These are phyloP conservation scores for Dentipellis fragilis DNA, from an alignment of 768 basidiomycete species.

Conservation along the genomic window DNA sequence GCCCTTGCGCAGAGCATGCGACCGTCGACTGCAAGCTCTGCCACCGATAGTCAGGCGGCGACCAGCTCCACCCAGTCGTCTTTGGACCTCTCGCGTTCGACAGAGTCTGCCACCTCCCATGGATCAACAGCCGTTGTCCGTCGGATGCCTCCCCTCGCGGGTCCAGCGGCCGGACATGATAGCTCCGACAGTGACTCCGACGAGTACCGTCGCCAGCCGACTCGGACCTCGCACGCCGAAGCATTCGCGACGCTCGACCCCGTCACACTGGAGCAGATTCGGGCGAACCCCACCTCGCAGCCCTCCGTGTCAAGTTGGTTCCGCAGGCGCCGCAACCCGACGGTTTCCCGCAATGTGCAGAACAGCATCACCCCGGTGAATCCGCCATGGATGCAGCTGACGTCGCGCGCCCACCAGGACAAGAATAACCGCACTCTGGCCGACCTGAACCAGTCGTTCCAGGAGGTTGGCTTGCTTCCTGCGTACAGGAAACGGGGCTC, in stretches of 20 bases:
- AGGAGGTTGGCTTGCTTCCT: slow-evolving; percentile 70
- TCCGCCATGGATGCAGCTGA: slow-evolving; percentile 58
- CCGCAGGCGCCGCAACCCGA: slow-evolving; percentile 5
- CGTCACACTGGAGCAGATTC: slow-evolving; percentile 15
- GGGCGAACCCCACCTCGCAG: slow-evolving; percentile 8
- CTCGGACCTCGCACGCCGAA: slow-evolving; percentile 25
- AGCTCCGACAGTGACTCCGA: slow-evolving; percentile 15
- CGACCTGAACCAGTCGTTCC: slow-evolving; percentile 66
- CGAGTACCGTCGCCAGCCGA: slow-evolving; percentile 4
- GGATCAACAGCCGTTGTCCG: background rate
- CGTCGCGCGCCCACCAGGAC: slow-evolving; percentile 56
- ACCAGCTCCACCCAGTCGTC: slow-evolving; percentile 2
- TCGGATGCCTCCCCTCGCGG: background rate
- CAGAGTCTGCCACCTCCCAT: slow-evolving; percentile 1
- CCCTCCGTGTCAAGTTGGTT: slow-evolving; percentile 5
- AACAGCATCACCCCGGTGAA: slow-evolving; percentile 22
- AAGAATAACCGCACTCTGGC: slow-evolving; percentile 58
- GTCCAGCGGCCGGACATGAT: slow-evolving; percentile 2
- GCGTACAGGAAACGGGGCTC: slow-evolving; percentile 22
- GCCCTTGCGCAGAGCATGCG: background rate
- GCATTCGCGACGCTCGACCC: slow-evolving; percentile 25
- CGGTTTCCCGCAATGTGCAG: slow-evolving; percentile 9
- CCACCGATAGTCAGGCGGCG: background rate
- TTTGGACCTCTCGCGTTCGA: slow-evolving; percentile 5
- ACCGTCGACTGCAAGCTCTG: background rate